Conservation (phyloP, 192 early-diverging fungal species). For the Chytriomyces confervae region DNA sequence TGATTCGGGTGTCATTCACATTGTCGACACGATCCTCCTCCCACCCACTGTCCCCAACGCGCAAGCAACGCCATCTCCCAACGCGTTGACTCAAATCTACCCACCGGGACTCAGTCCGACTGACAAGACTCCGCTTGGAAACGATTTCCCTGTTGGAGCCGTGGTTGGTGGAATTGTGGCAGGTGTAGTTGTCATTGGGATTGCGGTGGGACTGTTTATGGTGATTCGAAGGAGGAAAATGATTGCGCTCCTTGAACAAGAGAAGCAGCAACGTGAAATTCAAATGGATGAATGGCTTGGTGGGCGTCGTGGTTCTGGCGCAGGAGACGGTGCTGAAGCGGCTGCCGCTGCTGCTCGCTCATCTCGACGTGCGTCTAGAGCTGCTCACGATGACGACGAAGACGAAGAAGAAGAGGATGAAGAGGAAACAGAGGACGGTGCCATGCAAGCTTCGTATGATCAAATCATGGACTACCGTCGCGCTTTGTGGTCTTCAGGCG, state of each 20-base stretch:
- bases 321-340: neutral
- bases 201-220: conserved; percentile 8
- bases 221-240: conserved; percentile 25
- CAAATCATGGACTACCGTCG: conserved; percentile 37
- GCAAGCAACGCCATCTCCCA: conserved; percentile 10
- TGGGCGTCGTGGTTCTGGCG: neutral
- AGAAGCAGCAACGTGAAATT: conserved; percentile 23
- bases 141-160: conserved; percentile 33
- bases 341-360: neutral
- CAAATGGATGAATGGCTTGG: conserved; percentile 17
- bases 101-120: conserved; percentile 13
- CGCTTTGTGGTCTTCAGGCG: conserved; percentile 23
- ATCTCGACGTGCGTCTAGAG: neutral
- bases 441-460: conserved; percentile 17
- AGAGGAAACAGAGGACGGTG: conserved; percentile 12
- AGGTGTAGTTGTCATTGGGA: conserved; percentile 23
- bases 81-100: conserved; percentile 27
- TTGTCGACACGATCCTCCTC: conserved; percentile 38
- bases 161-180: conserved; percentile 35
- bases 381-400: conserved; percentile 19
- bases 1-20: conserved; percentile 41
- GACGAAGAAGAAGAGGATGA: conserved; percentile 33
- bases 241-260: conserved; percentile 26
- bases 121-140: conserved; percentile 13
- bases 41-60: conserved; percentile 27